These are phyloP conservation scores for Bondarzewia mesenterica DNA, from an alignment of 1,284 basidiomycete genomes.

Conservation along the genomic window DNA sequence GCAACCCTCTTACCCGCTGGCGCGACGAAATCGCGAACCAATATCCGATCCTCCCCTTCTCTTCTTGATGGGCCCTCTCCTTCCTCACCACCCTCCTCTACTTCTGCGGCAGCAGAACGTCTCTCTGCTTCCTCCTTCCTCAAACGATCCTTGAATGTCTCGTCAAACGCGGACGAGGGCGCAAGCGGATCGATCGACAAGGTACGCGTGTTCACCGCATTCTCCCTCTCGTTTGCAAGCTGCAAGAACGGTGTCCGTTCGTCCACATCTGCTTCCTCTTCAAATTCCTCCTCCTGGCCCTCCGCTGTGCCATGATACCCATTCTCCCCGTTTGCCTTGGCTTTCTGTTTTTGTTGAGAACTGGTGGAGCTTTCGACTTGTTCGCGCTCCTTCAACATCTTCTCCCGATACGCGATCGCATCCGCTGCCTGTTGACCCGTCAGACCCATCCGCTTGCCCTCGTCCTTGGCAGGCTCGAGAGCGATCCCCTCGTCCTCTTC, in stretches of 20 bases:
- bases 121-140: conserved; percentile 25
- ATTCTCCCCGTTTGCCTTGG: neutral
- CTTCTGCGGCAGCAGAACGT: conserved; percentile 23
- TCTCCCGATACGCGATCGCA: conserved; percentile 78
- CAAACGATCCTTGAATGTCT: conserved; percentile 63
- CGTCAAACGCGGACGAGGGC: conserved; percentile 74
- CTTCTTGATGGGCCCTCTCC: conserved; percentile 28
- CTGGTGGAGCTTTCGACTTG: neutral
- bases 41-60: conserved; percentile 41
- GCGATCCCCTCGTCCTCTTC: conserved; percentile 79
- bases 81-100: conserved; percentile 24
- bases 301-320: neutral
- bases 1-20: conserved; percentile 86
- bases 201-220: conserved; percentile 27
- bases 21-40: conserved; percentile 75
- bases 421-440: conserved; percentile 64
- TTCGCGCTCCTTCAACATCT: conserved; percentile 53
- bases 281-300: conserved; percentile 21
- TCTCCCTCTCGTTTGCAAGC: conserved; percentile 17
- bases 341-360: neutral
- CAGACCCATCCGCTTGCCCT: conserved; percentile 72
- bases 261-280: conserved; percentile 21
- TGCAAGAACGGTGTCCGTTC: conserved; percentile 1
- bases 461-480: conserved; percentile 63
- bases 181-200: conserved; percentile 82